phyloP scores from a whole-genome alignment of 2,329 filamentous ascomycete species.

The Claviceps quebecensis region DNA sequence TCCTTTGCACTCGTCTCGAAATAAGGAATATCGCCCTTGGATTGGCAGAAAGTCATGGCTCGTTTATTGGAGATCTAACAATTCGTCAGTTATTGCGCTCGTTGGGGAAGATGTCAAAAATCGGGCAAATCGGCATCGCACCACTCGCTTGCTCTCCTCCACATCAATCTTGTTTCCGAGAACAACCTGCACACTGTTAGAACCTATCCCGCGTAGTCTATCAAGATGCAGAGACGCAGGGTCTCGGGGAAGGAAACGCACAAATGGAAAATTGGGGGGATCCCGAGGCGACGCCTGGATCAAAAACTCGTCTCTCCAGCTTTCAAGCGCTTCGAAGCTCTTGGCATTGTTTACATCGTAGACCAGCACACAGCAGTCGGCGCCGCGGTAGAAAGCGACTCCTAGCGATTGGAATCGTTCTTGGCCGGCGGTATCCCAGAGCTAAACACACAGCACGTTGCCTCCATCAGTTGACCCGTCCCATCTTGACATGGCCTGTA shows the following conservation, averaged over 20 bases:
- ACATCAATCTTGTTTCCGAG: conserved; percentile 99
- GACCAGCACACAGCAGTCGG: conserved; percentile 94
- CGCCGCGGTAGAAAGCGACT: conserved; percentile 92
- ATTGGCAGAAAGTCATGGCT: conserved; percentile 94
- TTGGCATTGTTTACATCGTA: conserved; percentile 99
- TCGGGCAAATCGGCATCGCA: conserved; percentile 22
- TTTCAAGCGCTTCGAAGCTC: conserved; percentile 96
- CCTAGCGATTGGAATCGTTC: conserved; percentile 95
- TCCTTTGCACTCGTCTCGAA: conserved; percentile 99
- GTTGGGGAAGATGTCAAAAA: neutral
- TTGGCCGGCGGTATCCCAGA: conserved; percentile 96
- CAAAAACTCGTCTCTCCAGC: conserved; percentile 95
- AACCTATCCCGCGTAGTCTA: too few species aligned
- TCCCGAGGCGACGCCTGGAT: conserved; percentile 95
- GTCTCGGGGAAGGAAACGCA: conserved; percentile 31
- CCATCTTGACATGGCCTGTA: neutral
- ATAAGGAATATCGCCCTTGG: conserved; percentile 93
- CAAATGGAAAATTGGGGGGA: conserved; percentile 94
- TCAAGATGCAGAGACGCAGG: too few species aligned
- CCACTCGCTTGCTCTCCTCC: conserved; percentile 91
- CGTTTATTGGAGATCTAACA: conserved; percentile 79
- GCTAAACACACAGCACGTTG: conserved; percentile 33
- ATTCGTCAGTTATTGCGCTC: neutral
- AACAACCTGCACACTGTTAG: conserved; percentile 50
- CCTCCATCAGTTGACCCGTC: neutral